Percentiles rank a stretch among this genome's conserved stretches.
Conservation (phyloP, 805 yeast species). For the Clavispora asparagi region DNA sequence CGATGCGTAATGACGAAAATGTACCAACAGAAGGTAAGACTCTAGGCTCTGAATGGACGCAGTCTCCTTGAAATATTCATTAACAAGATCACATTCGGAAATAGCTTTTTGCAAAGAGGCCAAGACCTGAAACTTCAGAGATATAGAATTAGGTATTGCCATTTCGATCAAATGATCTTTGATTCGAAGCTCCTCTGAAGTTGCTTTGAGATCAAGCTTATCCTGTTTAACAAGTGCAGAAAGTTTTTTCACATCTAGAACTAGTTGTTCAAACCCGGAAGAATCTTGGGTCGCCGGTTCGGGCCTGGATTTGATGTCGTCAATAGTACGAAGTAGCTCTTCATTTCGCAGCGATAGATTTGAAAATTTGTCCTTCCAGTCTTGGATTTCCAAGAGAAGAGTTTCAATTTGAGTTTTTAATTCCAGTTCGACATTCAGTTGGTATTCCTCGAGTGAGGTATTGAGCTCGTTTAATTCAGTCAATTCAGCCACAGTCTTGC, state of each 20-base stretch:
- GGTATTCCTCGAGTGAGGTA: constrained; percentile 44
- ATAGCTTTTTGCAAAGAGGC: not conserved
- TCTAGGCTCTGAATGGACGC: not conserved
- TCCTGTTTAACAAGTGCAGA: not conserved
- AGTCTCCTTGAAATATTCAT: not conserved
- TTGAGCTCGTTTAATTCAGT: constrained; percentile 48
- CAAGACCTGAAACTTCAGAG: not conserved
- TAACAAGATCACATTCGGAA: not conserved
- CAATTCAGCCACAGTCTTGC: constrained; percentile 37
- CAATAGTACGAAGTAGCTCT: not conserved
- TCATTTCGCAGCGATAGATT: not conserved
- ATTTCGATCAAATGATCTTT: not conserved
- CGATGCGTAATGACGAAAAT: not conserved
- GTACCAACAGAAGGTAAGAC: not conserved
- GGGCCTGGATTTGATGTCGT: not conserved
- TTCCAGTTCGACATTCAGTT: constrained; percentile 38
- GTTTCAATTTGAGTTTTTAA: constrained; percentile 32
- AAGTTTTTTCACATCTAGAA: not conserved
- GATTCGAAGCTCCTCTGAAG: not conserved
- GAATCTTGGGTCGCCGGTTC: not conserved
- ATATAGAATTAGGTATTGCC: not conserved
- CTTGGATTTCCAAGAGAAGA: constrained; percentile 13
- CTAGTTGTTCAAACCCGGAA: not conserved
- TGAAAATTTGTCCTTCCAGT: not conserved
- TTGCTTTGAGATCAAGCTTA: not conserved